These are phyloP conservation scores for Oropetium thomaeum DNA, from an alignment of 176 grass and related monocot species.

Conservation along the genomic window DNA sequence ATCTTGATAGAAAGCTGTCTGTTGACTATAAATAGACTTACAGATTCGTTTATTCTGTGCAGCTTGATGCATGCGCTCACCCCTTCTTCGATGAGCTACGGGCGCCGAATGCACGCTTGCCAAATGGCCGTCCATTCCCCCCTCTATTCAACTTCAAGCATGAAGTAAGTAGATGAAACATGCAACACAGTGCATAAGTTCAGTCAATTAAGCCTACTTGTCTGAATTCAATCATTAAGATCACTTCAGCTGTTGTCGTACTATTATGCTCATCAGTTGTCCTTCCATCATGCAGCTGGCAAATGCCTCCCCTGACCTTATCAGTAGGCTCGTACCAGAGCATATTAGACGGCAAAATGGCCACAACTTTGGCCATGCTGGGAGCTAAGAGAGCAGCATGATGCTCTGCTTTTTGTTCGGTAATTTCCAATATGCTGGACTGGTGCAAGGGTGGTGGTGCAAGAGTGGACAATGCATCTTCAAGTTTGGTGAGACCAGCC, in stretches of 20 bases:
- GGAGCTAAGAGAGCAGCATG: conserved; percentile 30
- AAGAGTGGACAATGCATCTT: background rate
- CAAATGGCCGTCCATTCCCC: conserved; percentile 78
- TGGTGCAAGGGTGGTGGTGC: background rate
- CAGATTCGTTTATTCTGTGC: conserved; percentile 33
- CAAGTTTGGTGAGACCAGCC: conserved; percentile 4
- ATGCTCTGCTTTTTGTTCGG: conserved; percentile 25
- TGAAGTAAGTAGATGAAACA: conserved; percentile 52
- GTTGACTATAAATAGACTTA: conserved; percentile 9
- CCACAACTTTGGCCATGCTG: conserved; percentile 55
- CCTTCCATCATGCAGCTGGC: conserved; percentile 55
- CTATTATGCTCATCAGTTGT: conserved; percentile 33
- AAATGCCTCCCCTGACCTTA: conserved; percentile 63
- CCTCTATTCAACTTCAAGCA: conserved; percentile 92
- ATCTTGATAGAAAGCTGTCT: background rate
- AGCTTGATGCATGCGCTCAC: conserved; percentile 96
- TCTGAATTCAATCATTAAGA: background rate
- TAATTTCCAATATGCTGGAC: conserved; percentile 5
- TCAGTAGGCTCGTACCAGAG: conserved; percentile 70
- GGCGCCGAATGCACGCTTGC: conserved; percentile 69
- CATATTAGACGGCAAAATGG: conserved; percentile 71
- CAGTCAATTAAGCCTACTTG: background rate
- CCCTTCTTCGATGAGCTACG: conserved; percentile 90
- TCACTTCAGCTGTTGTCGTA: background rate
- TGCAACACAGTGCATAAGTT: background rate